Evolutionary conservation across 768 basidiomycete species (phyloP).

Genomic region (Rhodotorula kratochvilovae): DNA sequence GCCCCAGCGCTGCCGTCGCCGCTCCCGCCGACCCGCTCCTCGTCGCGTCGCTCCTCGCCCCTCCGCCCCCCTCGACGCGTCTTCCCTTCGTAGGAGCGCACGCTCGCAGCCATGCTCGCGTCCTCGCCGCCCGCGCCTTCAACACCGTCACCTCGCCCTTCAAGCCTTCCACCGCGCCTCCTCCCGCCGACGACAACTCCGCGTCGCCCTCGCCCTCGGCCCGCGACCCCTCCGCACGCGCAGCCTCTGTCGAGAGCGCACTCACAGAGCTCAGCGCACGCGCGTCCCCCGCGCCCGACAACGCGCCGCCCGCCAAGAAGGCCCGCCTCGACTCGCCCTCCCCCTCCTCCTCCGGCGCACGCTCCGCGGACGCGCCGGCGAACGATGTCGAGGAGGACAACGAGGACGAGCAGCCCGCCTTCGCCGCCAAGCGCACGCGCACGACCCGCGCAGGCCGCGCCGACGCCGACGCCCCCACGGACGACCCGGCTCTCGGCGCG

Average conservation of each 20-base stretch:
- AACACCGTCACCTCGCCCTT: neutral
- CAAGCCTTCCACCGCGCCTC: neutral
- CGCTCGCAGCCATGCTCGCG: neutral
- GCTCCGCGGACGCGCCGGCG: neutral
- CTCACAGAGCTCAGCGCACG: too few relatives aligned
- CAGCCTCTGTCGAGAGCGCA: neutral
- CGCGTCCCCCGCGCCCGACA: neutral
- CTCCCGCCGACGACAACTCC: neutral
- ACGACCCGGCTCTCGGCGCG: neutral
- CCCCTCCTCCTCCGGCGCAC: neutral
- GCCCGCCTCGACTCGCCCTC: conserved; percentile 11
- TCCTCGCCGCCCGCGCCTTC: neutral
- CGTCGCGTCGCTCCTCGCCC: neutral
- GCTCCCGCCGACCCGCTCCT: too few relatives aligned
- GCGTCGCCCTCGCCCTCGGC: neutral
- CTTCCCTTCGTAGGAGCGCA: neutral
- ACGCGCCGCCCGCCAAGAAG: neutral
- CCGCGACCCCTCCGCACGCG: neutral
- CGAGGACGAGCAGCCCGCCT: neutral
- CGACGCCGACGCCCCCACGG: neutral
- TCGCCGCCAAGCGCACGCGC: neutral
- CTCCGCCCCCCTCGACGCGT: neutral
- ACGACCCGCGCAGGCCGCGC: neutral
- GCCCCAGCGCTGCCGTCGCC: neutral
- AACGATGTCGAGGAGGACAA: neutral